Evolutionary conservation across 164 flowering plant genomes (phyloP), one percentile per base, ranked within the genome.

Genomic region (Chimonanthus salicifolius): DNA sequence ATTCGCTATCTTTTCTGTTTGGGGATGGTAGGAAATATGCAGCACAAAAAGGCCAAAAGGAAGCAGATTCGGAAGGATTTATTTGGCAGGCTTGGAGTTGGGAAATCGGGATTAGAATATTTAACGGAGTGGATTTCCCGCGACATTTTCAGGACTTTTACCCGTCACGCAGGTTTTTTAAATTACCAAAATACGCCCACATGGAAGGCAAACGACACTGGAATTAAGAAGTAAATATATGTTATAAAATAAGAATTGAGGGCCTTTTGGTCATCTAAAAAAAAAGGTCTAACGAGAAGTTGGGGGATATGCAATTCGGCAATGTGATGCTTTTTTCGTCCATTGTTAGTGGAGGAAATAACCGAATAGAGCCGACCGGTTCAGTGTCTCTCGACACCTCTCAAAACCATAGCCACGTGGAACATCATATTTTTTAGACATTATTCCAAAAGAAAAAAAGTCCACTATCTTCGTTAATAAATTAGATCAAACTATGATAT

Each of bases 51-150:
- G 68, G 68, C 7, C 45, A 65, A 65, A 5, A 7, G 68, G 16
- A 6, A 45, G 18, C 49, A 9, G 49, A 45, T 15, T 65, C 20
- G 47, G 0, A 44, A 13, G 15, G 16, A 43, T 8, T 65, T 43
- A 9, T 13, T 65, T 43, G n/a, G 47, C 47, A 45, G 48, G n/a
- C 46, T 43, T 8, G 0, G 68, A 1, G 8, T 44, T 11, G 33
- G 33, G 33, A 33, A 33, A 33, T 1, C 49, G 68, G 47, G 45
- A 45, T 15, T 65, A 11, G 47, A 11, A 65, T 13, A 43, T 65
- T 65, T 5, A 8, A 43, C 47, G n/a, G 48, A 11, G 47, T 65
- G 10, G 68, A 65, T 65, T 63, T 65, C 68, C 47, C 68, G 68
- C 68, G 68, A 45, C 13, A 45, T 65, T 65, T 65, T 65, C 15